These are phyloP conservation scores for Anisodus acutangulus DNA, from an alignment of 257 asterid species.

Conservation along the genomic window DNA sequence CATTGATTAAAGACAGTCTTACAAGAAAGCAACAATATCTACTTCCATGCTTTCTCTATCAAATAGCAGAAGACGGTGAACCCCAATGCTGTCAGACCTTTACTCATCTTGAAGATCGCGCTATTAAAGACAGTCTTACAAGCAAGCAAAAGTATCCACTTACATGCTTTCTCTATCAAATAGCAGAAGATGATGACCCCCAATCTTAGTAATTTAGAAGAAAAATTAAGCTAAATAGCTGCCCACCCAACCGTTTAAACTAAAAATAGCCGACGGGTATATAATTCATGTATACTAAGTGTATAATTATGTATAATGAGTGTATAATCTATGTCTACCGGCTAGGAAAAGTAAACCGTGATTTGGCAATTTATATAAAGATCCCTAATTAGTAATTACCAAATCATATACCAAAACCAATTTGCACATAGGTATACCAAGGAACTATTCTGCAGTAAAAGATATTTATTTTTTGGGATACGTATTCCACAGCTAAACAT, in stretches of 20 bases:
- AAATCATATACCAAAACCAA: conserved; percentile 9
- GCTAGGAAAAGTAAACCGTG: too few species aligned
- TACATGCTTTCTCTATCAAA: neutral
- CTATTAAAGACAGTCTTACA: neutral
- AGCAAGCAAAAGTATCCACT: neutral
- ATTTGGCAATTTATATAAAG: too few species aligned
- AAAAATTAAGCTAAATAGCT: neutral
- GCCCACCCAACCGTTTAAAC: too few species aligned
- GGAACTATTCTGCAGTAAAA: neutral
- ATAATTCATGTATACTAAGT: too few species aligned
- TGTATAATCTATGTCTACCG: too few species aligned
- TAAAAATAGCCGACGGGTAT: too few species aligned
- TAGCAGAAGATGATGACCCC: neutral
- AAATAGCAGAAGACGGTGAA: neutral
- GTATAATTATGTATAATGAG: too few species aligned
- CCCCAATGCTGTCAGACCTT: neutral
- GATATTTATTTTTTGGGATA: neutral
- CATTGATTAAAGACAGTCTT: neutral
- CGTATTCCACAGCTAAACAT: neutral
- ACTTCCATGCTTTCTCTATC: neutral
- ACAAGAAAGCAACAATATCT: neutral
- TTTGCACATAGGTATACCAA: conserved; percentile 6
- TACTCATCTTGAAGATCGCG: neutral
- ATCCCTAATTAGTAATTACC: neutral
- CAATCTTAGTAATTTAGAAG: neutral